A percentile compares a stretch with the other conserved stretches of the same genome.
Conservation (phyloP, 805 yeast species). For the Citeromyces matritensis region DNA sequence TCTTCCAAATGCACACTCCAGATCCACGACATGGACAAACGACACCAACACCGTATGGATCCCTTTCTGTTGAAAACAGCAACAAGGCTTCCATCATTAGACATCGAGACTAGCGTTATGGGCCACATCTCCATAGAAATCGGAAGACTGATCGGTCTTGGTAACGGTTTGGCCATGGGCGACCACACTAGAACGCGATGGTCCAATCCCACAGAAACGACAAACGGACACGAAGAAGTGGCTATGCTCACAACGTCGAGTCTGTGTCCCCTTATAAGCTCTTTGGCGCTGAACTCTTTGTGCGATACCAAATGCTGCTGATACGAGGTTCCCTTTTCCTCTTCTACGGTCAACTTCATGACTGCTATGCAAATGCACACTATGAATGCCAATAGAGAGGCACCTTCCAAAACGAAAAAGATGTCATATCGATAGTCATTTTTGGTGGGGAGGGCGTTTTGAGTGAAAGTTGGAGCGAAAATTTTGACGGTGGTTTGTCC, state of each 20-base stretch:
- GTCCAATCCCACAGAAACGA: conserved; percentile 61
- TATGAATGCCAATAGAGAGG: conserved; percentile 32
- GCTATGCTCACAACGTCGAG: conserved; percentile 47
- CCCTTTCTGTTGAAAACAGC: conserved; percentile 39
- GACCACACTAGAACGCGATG: conserved; percentile 65
- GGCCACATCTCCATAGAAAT: conserved; percentile 40
- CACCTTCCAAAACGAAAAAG: conserved; percentile 40
- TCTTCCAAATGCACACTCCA: conserved; percentile 34
- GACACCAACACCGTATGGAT: conserved; percentile 43
- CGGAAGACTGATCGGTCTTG: conserved; percentile 27
- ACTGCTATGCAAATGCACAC: conserved; percentile 30
- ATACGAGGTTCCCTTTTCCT: conserved; percentile 7
- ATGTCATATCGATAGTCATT: conserved; percentile 23
- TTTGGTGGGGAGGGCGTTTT: background rate
- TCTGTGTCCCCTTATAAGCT: conserved; percentile 32
- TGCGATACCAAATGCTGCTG: background rate
- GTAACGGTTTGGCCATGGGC: conserved; percentile 35
- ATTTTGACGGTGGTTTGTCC: background rate
- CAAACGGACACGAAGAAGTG: conserved; percentile 50
- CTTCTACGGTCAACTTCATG: conserved; percentile 21
- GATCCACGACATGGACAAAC: conserved; percentile 35
- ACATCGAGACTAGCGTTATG: conserved; percentile 36
- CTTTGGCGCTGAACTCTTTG: conserved; percentile 15
- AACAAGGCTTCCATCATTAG: conserved; percentile 43
- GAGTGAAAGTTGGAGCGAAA: background rate